Evolutionary conservation across 805 yeast genomes (phyloP), one percentile per base, ranked within the genome.

Genomic region (Candida montana): DNA sequence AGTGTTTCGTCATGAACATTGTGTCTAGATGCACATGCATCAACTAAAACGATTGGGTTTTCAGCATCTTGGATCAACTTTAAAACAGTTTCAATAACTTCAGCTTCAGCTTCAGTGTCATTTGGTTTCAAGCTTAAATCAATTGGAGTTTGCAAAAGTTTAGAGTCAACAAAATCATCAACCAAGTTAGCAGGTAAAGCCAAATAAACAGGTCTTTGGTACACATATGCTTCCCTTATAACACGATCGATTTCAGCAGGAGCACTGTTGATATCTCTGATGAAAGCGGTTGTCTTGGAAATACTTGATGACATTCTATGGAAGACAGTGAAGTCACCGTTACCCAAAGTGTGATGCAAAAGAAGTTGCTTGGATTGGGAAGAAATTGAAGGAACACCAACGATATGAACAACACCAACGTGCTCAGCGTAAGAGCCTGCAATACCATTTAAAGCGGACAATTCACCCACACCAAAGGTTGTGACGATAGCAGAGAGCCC

Each of bases 391-490:
- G 95, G 95, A 44, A 83, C 84, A 61, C 95, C 95, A 33, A 86
- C 95, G 53, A 86, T 75, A 67, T 86, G 95, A 50, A 86, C 67
- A 52, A 85, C 64, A 54, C 93, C 93, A 48, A 87, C 90, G 65
- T 86, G 95, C 65, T 87, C 95, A 49, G 95, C 90, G 66, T 79
- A 86, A 39, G 93, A 72, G 54, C 95, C 95, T 34, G 90, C 95
- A 59, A 87, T 74, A 55, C 93, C 95, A 64, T 85, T 85, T 54
- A 85, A 69, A 11, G 95, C 91, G 23, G 84, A 75, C 58, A 85
- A 72, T 64, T 85, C 95, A 62, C 95, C 95, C 42, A 86, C 95
- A 66, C 95, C 95, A 61, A 86, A 86, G 38, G 95, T 86, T 61
- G 95, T 86, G 57, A 85, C 72, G 38, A 86, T 52, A 53, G 84